Conservation (phyloP, 2,329 filamentous ascomycete genomes). For the Fusarium miscanthi region DNA sequence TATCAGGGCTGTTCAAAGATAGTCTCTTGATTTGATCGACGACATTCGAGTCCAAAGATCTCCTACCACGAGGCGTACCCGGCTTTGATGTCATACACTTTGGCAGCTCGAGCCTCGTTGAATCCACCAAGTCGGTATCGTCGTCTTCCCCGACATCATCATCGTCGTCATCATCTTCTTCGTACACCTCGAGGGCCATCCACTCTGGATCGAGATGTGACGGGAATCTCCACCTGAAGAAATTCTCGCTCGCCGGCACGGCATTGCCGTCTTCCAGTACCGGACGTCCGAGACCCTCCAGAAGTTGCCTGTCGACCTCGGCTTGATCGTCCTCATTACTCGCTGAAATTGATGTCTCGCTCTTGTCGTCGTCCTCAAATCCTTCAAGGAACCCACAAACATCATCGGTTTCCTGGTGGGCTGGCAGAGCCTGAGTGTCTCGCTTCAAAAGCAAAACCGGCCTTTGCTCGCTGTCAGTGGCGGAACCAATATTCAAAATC, state of each 20-base stretch:
- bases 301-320: slow-evolving; percentile 60
- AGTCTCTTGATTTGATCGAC: slow-evolving; percentile 55
- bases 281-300: slow-evolving; percentile 29
- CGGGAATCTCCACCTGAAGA: slow-evolving; percentile 61
- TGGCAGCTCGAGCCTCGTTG: slow-evolving; percentile 47
- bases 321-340: slow-evolving; percentile 51
- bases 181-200: slow-evolving; percentile 89
- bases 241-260: background rate
- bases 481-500: slow-evolving; percentile 79
- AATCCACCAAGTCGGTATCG: slow-evolving; percentile 61
- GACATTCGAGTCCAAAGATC: slow-evolving; percentile 53
- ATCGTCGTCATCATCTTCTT: slow-evolving; percentile 65
- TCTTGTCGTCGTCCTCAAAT: slow-evolving; percentile 41
- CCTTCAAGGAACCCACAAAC: slow-evolving; percentile 56
- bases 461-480: slow-evolving; percentile 59
- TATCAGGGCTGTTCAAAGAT: slow-evolving; percentile 46
- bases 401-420: background rate
- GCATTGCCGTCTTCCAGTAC: background rate
- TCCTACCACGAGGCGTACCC: slow-evolving; percentile 27
- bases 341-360: slow-evolving; percentile 25
- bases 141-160: slow-evolving; percentile 49
- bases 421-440: slow-evolving; percentile 34
- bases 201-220: slow-evolving; percentile 86
- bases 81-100: slow-evolving; percentile 23
- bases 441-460: slow-evolving; percentile 52